Base-by-base conservation (phyloP, 2,329 filamentous ascomycete genomes). In the Pezizomycotina sp. region DNA sequence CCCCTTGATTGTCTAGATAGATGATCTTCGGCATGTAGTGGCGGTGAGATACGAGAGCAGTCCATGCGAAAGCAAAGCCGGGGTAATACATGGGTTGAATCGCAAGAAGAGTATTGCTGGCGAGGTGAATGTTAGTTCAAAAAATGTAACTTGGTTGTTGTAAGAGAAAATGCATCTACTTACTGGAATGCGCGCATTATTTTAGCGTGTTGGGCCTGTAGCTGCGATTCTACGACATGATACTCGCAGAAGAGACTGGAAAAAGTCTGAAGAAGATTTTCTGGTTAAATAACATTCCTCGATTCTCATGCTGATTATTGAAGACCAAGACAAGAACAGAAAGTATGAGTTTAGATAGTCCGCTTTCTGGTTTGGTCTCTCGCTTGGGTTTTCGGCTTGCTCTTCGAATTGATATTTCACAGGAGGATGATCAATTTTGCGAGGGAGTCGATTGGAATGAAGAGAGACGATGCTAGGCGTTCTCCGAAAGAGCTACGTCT, bases 241-340 rank as follows among this genome's bases (percentile, higher is more conserved):
- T 86, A 67, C 49, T 89, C 77, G 55, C 78, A 80, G 4, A 98
- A 65, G 30, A 93, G 66, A 51, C 77, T 69, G 0, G 82, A 86
- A 53, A 77, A 26, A 98, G 66, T 28, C 86, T 74, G 68, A 84
- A 89, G 63, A 93, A 95, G 19, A 91, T 74, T 44, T 81, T 75
- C 53, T 86, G 78, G 51, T 82, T 86, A 62, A 92, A 84, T 24
- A 66, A 68, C 35, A 92, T 83, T 3, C 74, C 77, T 28, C 77
- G 72, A 56, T 75, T 80, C 37, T 78, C 67, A 51, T 91, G 77
- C 54, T 95, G 82, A 49, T 89, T 74, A 55, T 80, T 86, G 42
- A 93, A 65, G 3, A 93, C 69, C 38, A 98, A 60, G 3, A 82
- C 69, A 21, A 81, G 62, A n/a, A 93, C 60, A 5, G 77, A 72